Evolutionary conservation across 1,284 basidiomycete species (phyloP), one percentile per base, ranked within the genome.

Genomic region (Leccinum pallidistipes): DNA sequence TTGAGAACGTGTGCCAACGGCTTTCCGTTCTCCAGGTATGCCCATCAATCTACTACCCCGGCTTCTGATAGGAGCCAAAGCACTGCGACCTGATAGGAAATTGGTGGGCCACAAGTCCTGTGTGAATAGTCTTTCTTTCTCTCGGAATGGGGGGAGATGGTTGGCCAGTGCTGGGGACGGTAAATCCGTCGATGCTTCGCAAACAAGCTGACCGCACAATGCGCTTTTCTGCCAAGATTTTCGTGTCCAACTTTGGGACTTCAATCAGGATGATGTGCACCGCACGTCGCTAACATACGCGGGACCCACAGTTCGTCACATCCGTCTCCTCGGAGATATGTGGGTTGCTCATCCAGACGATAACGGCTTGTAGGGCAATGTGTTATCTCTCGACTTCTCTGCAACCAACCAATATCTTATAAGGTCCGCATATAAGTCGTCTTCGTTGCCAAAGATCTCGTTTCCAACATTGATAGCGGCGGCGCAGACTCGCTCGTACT

Each of bases 131-230:
- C 79, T 92, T 3, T 74, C 81, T 0, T 86, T 91, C 69, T 90
- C 89, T 2, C 78, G 78, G 3, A 77, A 80, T 7, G 82, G 83
- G 45, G 88, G 88, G 1, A 78, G 84, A 62, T 91, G 86, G 80
- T 73, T 92, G 34, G 90, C 89, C 0, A 90, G 86, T 70, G 91
- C 86, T 12, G 90, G 91, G 31, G 91, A 93, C 71, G 90, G 90
- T 88, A 70, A 69, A 59, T 79, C 66, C 10, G 12, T 58, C 31
- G 21, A 61, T 57, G 21, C 47, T 57, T 47, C 51, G 38, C 55
- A 38, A 54, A 54, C 57, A 43, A 21, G 40, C 69, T 67, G 52
- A 63, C 58, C n/a, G 36, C 56, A 50, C 21, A 51, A 43, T 31
- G 8, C 32, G 45, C 34, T 24, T 36, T 54, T 57, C 56, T 56